Conservation (phyloP, 805 yeast species). For the Diddensiella transvaalensis region DNA sequence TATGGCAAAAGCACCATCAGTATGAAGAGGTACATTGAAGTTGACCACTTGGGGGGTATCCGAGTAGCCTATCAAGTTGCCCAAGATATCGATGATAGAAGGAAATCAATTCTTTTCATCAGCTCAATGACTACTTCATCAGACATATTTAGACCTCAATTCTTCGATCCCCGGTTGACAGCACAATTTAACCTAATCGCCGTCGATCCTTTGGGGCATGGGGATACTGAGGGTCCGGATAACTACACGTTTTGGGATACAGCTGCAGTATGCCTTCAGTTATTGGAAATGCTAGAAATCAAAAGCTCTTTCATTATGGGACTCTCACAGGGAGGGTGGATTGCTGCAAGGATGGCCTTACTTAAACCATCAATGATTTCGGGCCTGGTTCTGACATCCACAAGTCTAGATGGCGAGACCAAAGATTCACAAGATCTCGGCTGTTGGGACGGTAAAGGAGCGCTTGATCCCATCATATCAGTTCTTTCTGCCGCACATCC, state of each 20-base stretch:
- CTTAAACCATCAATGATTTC: not conserved
- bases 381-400: not conserved
- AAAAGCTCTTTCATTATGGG: not conserved
- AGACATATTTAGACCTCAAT: not conserved
- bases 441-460: not conserved
- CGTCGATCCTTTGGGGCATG: not conserved
- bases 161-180: no score
- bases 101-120: no score
- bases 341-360: not conserved
- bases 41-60: no score
- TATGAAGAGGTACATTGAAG: no score
- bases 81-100: no score
- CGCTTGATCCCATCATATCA: not conserved
- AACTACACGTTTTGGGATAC: not conserved
- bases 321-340: not conserved
- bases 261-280: not conserved
- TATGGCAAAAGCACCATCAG: no score
- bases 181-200: not conserved
- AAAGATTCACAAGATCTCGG: not conserved
- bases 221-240: not conserved
- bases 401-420: not conserved
- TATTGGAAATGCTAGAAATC: not conserved
- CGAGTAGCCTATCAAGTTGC: no score
- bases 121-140: no score
- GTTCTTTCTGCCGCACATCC: not conserved